Percentiles rank a stretch among this genome's conserved stretches.
phyloP scores from a whole-genome alignment of 148 eudicot species.

The Cornus suecica region DNA sequence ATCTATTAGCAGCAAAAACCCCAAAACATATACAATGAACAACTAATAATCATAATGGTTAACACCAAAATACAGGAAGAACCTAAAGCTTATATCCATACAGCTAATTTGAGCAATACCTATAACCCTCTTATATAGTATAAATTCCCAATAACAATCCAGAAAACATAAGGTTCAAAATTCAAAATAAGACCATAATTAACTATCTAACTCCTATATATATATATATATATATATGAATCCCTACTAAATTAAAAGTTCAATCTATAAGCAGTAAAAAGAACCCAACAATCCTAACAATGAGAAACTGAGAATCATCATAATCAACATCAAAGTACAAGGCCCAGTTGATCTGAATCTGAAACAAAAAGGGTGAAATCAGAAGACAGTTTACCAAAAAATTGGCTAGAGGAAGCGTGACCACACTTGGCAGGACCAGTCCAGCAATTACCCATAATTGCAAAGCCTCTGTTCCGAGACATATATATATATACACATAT shows the following conservation, averaged over 20 bases:
- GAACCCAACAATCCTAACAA: neutral
- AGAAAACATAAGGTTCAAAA: too few relatives aligned
- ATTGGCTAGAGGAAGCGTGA: conserved; percentile 42
- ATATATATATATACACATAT: too few relatives aligned
- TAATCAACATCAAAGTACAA: neutral
- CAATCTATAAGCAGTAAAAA: neutral
- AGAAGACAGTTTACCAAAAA: conserved; percentile 24
- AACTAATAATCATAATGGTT: neutral
- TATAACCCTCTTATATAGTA: too few relatives aligned
- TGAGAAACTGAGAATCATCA: neutral
- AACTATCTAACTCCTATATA: too few relatives aligned
- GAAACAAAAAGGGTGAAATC: neutral
- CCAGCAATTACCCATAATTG: conserved; percentile 33
- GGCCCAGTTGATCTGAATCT: neutral
- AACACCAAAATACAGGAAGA: neutral
- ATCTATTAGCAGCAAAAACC: neutral
- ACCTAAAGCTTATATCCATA: too few relatives aligned
- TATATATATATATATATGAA: too few relatives aligned
- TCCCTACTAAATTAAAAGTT: neutral
- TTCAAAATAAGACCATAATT: too few relatives aligned
- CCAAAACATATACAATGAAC: neutral
- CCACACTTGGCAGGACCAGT: conserved; percentile 34
- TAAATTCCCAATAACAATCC: too few relatives aligned
- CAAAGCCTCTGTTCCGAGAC: neutral
- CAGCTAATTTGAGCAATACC: too few relatives aligned